phyloP scores from a whole-genome alignment of 2,329 filamentous ascomycete species.

The Blastomyces silverae region DNA sequence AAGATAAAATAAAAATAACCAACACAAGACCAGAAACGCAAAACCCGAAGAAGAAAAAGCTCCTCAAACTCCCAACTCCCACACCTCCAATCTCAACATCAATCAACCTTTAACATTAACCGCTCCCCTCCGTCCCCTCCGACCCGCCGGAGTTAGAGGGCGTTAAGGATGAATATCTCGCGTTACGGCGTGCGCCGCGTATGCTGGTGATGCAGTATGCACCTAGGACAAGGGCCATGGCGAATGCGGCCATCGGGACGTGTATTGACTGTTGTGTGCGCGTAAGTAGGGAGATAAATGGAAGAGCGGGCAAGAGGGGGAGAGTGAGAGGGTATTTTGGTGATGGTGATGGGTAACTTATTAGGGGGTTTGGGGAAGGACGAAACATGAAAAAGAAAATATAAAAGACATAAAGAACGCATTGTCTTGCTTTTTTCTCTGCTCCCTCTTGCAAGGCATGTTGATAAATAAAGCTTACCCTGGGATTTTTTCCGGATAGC shows the following conservation, averaged over 20 bases:
- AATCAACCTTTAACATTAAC: not conserved
- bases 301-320: not conserved
- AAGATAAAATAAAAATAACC: not conserved
- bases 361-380: not conserved
- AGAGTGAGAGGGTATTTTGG: not conserved
- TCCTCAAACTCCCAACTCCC: not conserved
- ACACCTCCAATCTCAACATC: not conserved
- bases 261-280: conserved; percentile 27
- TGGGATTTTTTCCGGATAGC: conserved; percentile 20
- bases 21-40: not conserved
- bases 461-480: conserved; percentile 20
- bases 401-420: not conserved
- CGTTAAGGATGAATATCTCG: conserved; percentile 30
- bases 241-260: conserved; percentile 56
- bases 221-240: conserved; percentile 55
- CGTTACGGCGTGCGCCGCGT: conserved; percentile 59
- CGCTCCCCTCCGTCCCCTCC: not conserved
- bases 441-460: not conserved
- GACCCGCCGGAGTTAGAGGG: not conserved
- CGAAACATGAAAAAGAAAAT: not conserved
- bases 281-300: not conserved
- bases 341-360: too few species aligned
- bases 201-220: conserved; percentile 60
- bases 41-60: not conserved
- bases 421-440: too few species aligned